Evolutionary conservation across 306 rosid species (phyloP), one percentile per base, ranked within the genome.

Genomic region (Fragaria ananassa): DNA sequence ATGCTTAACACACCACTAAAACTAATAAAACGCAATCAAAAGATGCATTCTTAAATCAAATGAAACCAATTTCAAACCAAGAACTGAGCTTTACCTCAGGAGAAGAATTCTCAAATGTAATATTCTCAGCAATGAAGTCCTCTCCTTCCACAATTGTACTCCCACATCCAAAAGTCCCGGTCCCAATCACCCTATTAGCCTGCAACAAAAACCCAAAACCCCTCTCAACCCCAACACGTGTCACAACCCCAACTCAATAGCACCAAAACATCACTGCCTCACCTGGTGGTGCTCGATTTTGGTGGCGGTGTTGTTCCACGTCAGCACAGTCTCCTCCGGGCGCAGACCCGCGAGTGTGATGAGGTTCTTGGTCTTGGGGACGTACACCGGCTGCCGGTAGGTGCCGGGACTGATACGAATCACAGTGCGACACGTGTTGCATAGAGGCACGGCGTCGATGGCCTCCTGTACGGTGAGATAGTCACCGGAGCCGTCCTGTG

Each of bases 131-230:
- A 79, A 94, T 90, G 41, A 94, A 94, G 67, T 94, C 98, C 77
- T 86, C 94, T 19, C 97, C 98, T 89, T 94, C 98, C 57, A 94
- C 95, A 83, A 94, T 94, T 5, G 74, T 45, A 47, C 86, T 90
- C 54, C 96, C 98, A 77, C 98, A 90, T 61, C 93, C 98, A 83
- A 94, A 94, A 25, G 97, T 94, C 62, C 98, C 98, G 49, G 87
- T 89, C 44, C 98, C 98, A 53, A 90, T 86, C 79, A 90, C 72
- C 54, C 83, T 81, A 78, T 83, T 57, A 70, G 78, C 91, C 98
- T 94, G 31, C 81, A 81, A 77, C 62, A 72, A 56, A 67, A 31
- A 71, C 12, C 66, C 65, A 66, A 10, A 71, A 71, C 54, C 39
- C 17, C 5, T 70, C 5, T 70, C 41, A 31, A 1, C 18, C 41